Conservation (phyloP, 2,329 filamentous ascomycete genomes). For the Xylaria sp. region DNA sequence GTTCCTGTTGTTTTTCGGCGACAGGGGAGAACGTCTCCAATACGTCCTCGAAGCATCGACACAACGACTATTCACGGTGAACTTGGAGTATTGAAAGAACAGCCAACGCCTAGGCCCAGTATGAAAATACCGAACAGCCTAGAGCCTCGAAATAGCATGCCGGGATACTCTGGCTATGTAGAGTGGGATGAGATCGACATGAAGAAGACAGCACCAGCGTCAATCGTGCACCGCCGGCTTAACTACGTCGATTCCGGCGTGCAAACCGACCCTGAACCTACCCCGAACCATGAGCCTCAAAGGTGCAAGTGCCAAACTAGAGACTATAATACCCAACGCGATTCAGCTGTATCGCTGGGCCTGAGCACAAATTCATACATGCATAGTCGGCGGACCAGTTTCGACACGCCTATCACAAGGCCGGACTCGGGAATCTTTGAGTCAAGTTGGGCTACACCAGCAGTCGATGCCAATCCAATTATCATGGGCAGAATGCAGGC, state of each 20-base stretch:
- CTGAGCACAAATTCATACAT: constrained; percentile 14
- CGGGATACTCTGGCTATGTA: constrained; percentile 11
- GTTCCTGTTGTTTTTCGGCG: constrained; percentile 35
- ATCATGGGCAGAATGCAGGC: constrained; percentile 51
- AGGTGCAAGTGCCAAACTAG: constrained; percentile 21
- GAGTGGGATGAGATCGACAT: constrained; percentile 19
- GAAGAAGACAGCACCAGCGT: neutral
- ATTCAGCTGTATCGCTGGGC: constrained; percentile 39
- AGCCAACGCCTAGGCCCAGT: constrained; percentile 37
- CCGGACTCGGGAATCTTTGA: constrained; percentile 37
- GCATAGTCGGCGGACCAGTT: constrained; percentile 45
- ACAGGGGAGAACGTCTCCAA: constrained; percentile 34
- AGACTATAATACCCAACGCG: constrained; percentile 30
- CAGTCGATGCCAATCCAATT: constrained; percentile 42
- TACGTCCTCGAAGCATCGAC: constrained; percentile 43
- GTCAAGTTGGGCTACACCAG: constrained; percentile 20
- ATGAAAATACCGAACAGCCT: constrained; percentile 1
- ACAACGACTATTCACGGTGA: constrained; percentile 30
- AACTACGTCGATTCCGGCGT: constrained; percentile 46
- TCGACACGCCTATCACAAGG: constrained; percentile 43
- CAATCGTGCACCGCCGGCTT: constrained; percentile 19
- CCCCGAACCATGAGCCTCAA: neutral
- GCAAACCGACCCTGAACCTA: constrained; percentile 45
- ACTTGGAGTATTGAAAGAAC: constrained; percentile 42
- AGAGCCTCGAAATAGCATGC: neutral